These are phyloP conservation scores for Xylaria acuta DNA, from an alignment of 495 filamentous ascomycete genomes.

Conservation along the genomic window DNA sequence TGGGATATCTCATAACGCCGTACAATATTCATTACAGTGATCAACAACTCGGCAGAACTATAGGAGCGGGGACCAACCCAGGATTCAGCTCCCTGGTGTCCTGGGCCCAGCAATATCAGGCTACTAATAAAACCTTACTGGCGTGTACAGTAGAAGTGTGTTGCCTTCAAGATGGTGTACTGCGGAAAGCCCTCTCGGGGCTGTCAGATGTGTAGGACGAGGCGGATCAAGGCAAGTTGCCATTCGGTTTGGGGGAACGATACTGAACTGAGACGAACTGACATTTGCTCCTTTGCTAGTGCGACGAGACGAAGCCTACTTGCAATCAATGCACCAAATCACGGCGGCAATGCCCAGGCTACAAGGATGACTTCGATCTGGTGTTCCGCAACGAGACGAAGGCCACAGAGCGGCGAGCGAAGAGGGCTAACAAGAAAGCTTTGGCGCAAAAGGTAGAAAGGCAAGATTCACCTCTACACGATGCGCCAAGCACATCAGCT, in stretches of 20 bases:
- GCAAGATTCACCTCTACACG: neutral
- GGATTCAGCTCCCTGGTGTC: neutral
- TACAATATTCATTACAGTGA: neutral
- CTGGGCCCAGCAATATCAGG: neutral
- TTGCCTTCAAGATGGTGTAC: conserved; percentile 65
- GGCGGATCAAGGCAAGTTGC: conserved; percentile 71
- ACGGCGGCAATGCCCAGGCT: conserved; percentile 70
- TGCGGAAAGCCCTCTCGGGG: conserved; percentile 75
- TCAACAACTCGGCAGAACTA: neutral
- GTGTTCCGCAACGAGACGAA: conserved; percentile 71
- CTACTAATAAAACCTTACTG: neutral
- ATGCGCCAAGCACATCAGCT: neutral
- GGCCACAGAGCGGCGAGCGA: conserved; percentile 60
- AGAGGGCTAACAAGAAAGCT: conserved; percentile 45
- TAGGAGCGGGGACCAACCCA: neutral
- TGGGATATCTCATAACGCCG: neutral
- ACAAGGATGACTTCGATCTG: conserved; percentile 71
- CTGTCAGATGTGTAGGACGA: conserved; percentile 73
- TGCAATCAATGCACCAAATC: conserved; percentile 74
- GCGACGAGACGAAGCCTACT: conserved; percentile 71
- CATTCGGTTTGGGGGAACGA: neutral
- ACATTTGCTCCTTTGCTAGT: conserved; percentile 48
- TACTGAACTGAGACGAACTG: conserved; percentile 18
- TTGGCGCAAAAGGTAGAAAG: conserved; percentile 29
- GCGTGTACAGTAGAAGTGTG: neutral